Evolutionary conservation across 805 yeast species (phyloP), one percentile per base, ranked within the genome.

Genomic region (Candida ulmi): DNA sequence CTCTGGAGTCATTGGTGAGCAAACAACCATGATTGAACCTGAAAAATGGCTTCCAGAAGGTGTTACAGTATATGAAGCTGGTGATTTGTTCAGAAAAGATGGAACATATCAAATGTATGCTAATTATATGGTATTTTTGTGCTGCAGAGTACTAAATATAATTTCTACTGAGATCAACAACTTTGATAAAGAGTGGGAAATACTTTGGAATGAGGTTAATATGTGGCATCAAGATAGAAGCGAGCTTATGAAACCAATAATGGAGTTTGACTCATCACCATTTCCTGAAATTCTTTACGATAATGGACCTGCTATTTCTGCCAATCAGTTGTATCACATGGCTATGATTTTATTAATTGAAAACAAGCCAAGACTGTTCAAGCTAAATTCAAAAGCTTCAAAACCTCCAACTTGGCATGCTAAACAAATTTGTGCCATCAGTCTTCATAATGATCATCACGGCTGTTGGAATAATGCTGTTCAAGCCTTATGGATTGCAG

Each of bases 171-270:
- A 50, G 7, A 47, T 47, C 9, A 33, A 37, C 7, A 50, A 52
- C 17, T 69, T 63, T 44, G 67, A 65, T 30, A 46, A 47, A 13
- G 62, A 60, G 29, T 69, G 74, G 74, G 58, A 58, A 37, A 37
- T 44, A 3, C 31, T 69, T 2, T 69, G 74, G 74, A 51, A 61
- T 24, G 67, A 63, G 40, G 42, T 70, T 18, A 52, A 47, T 28
- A 56, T 58, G 17, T 69, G 74, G 74, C 62, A 59, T 35, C 32
- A 40, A 15, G 53, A 60, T 23, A 55, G 71, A 38, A 64, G 72
- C 0, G 50, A 50, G 6, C 53, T 52, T 12, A 60, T 68, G 63
- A 54, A 58, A 32, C 58, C 68, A 3, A 43, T 65, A 16, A 38
- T 58, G 16, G 60, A 62, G 23, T 57, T 50, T 34, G 60, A 59